Evolutionary conservation across 2,329 filamentous ascomycete species (phyloP), one percentile per base, ranked within the genome.

Genomic region (Fusarium circinatum): DNA sequence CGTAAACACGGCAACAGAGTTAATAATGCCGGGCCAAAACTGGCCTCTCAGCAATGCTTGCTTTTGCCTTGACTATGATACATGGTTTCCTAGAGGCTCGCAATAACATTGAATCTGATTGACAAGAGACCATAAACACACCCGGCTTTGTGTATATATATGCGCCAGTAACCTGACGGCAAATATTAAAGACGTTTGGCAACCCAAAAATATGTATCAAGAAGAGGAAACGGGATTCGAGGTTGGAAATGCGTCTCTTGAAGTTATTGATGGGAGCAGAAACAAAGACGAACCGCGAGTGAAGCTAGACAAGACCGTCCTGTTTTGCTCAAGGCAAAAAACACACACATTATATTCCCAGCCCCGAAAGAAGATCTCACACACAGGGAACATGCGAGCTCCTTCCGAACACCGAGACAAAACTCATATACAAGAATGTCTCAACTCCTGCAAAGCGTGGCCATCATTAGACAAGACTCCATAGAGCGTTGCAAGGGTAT

Each of bases 81-180:
- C 66, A 78, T 60, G 64, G 71, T 71, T 73, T 41, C 55, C 71
- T 34, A 41, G 26, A 76, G 73, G 75, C 78, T 79, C 71, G 75
- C 77, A 73, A 55, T 68, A 75, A 73, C 76, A 78, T 60, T 73
- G 72, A 62, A 63, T 22, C 51, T 60, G 47, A 48, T 79, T 80
- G 68, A 78, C 78, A 74, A 76, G 78, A 82, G 74, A 77, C 80
- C 81, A 83, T 83, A 83, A 84, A 84, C 81, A 78, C 81, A 78
- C 62, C 81, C 79, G 68, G 69, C 80, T 69, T 59, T 55, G 52
- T 62, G 48, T 61, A 54, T 60, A 58, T 58, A 61, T 65, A 51
- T 57, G 22, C 48, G n/a, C 51, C 36, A 56, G 32, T 49, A 30
- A 44, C 62, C 26, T 32, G 18, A 51, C 34, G 22, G 56, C 20